Base-by-base conservation (phyloP, 768 basidiomycete species). In the Dendrothele bispora region DNA sequence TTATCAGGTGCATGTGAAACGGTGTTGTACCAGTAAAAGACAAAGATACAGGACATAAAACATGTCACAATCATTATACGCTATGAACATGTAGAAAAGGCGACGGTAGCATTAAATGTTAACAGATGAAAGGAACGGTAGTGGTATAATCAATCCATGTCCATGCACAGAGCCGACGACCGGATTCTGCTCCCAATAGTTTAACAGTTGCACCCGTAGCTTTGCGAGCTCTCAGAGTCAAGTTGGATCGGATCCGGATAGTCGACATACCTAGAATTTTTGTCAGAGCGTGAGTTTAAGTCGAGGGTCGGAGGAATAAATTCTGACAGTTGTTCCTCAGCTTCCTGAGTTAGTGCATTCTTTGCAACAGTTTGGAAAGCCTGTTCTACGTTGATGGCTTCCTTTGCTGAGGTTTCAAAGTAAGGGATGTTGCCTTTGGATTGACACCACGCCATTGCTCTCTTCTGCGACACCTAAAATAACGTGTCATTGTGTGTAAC, bases 281-380 rank as follows among this genome's bases (percentile, higher is more conserved):
- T 48, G 39, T 46, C 27, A 36, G 53, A 50, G 42, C 22, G 55
- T 17, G 32, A 21, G 45, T 43, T 29, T 5, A 53, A 29, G 49
- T 20, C 20, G n/a, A 61, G 46, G 17, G 20, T 2, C 34, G 34
- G 53, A 44, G 35, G 53, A 21, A 58, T 8, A 69, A 18, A 7
- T 6, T 17, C 88, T 61, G 56, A 97, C 94, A 97, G 67, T 64
- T 95, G 93, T 53, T 93, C 91, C 64, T 98, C 97, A 40, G 90
- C 86, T 66, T 98, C 97, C 71, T 98, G 95, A 64, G 93, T 91
- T 55, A 99, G 71, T 10, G 97, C 97, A 66, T 97, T 98, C 89
- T 95, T 95, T n/a, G 95, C 95, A 47, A 98, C 95, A 2, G 95
- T 97, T 69, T 97, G 95, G 84, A 99, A 99, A 3, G 95, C 97